Conservation (phyloP, 768 basidiomycete species). For the Sarcodon aspratus region DNA sequence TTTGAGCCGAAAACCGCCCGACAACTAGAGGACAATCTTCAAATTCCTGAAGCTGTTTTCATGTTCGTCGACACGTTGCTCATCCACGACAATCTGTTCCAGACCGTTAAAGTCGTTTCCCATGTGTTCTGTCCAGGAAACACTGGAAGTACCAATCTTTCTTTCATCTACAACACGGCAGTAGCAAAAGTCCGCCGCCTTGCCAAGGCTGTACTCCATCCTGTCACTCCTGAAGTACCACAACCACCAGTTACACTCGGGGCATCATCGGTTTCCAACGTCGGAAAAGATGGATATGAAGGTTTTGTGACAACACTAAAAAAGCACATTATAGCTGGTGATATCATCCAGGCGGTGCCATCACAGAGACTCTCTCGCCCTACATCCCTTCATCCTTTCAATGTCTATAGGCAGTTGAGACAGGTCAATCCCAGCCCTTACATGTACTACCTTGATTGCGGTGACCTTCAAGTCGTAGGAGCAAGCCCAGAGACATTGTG, state of each 20-base stretch:
- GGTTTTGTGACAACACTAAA: constrained; percentile 84
- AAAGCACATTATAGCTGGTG: constrained; percentile 89
- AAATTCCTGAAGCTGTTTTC: constrained; percentile 92
- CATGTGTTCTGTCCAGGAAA: constrained; percentile 83
- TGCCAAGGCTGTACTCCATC: constrained; percentile 53
- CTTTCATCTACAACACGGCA: constrained; percentile 84
- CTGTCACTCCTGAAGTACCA: constrained; percentile 47
- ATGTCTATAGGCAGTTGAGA: constrained; percentile 87
- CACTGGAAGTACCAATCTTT: constrained; percentile 52
- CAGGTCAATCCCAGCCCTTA: constrained; percentile 97
- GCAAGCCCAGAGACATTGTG: constrained; percentile 97
- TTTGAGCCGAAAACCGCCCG: constrained; percentile 91
- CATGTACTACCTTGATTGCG: constrained; percentile 97
- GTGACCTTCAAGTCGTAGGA: constrained; percentile 90
- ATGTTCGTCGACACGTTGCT: constrained; percentile 95
- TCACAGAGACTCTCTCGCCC: constrained; percentile 83
- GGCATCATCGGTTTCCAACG: constrained; percentile 69
- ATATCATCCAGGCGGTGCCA: constrained; percentile 98
- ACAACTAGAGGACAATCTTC: constrained; percentile 61
- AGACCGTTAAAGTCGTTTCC: constrained; percentile 90
- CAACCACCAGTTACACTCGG: constrained; percentile 61
- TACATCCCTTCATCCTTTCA: constrained; percentile 90
- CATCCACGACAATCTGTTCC: constrained; percentile 95
- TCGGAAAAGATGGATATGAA: constrained; percentile 90
- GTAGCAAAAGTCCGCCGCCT: constrained; percentile 72